Evolutionary conservation across 2,329 filamentous ascomycete species (phyloP).

Genomic region (Beauveria caledonica): DNA sequence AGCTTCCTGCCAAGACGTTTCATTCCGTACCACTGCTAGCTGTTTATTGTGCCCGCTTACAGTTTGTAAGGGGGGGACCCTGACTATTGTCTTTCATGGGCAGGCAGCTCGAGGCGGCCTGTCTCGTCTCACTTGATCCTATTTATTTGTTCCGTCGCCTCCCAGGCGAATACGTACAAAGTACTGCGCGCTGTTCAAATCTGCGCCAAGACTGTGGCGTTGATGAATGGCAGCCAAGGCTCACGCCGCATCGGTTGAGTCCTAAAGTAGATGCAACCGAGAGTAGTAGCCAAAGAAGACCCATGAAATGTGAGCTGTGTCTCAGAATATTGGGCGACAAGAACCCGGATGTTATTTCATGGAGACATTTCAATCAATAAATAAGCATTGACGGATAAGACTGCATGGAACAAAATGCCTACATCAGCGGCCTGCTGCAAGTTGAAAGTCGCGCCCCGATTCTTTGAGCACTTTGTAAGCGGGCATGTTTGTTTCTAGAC

Average conservation of each 20-base stretch:
- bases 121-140: not conserved
- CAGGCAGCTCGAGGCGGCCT: not conserved
- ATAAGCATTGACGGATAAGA: not conserved
- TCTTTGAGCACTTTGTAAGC: not conserved
- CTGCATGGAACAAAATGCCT: not conserved
- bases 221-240: not conserved
- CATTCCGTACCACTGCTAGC: not conserved
- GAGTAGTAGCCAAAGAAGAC: not conserved
- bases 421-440: not conserved
- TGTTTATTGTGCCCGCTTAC: not conserved
- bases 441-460: no score
- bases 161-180: not conserved
- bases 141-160: not conserved
- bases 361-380: not conserved
- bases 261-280: constrained; percentile 4
- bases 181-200: not conserved
- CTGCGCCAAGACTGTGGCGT: not conserved
- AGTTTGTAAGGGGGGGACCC: not conserved
- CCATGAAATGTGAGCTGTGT: not conserved
- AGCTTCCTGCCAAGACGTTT: not conserved
- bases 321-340: not conserved
- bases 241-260: constrained; percentile 1
- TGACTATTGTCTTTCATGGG: not conserved
- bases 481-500: not conserved
- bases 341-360: not conserved